Conservation (phyloP, 495 filamentous ascomycete species). For the Penicillium steckii region DNA sequence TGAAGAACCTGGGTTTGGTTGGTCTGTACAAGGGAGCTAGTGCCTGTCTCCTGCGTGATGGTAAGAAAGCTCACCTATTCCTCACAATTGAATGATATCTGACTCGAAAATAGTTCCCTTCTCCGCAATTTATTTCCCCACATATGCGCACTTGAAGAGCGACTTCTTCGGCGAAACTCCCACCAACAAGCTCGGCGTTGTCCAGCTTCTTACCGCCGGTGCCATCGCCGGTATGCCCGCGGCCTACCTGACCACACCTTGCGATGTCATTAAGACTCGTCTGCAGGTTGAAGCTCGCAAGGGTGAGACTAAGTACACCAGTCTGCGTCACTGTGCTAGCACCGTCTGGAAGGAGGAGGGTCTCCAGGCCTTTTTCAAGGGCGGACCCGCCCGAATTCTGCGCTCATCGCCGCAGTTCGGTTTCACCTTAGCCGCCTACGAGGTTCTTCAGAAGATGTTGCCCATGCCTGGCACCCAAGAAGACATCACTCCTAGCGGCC, state of each 20-base stretch:
- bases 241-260: slow-evolving; percentile 95
- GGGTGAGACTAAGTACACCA: slow-evolving; percentile 82
- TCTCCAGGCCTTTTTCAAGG: slow-evolving; percentile 96
- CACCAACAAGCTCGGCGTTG: slow-evolving; percentile 86
- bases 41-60: slow-evolving; percentile 89
- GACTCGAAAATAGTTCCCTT: slow-evolving; percentile 65
- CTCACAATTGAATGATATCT: slow-evolving; percentile 10
- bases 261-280: slow-evolving; percentile 98
- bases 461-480: slow-evolving; percentile 72
- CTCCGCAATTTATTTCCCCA: slow-evolving; percentile 98
- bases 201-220: slow-evolving; percentile 92
- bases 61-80: slow-evolving; percentile 21
- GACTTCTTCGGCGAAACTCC: slow-evolving; percentile 88
- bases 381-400: slow-evolving; percentile 89
- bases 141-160: slow-evolving; percentile 89
- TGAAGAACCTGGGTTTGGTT: slow-evolving; percentile 89
- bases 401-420: slow-evolving; percentile 96
- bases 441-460: slow-evolving; percentile 79
- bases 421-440: slow-evolving; percentile 93
- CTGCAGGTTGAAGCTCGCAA: slow-evolving; percentile 96
- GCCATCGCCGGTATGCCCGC: slow-evolving; percentile 99
- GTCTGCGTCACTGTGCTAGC: slow-evolving; percentile 79
- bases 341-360: slow-evolving; percentile 89
- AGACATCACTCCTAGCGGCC: slow-evolving; percentile 42
- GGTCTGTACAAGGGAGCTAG: slow-evolving; percentile 97